A percentile compares a stretch with the other conserved stretches of the same genome.
These are phyloP conservation scores for Cordyceps pruinosa DNA, from an alignment of 2,329 filamentous ascomycete species.

Conservation along the genomic window DNA sequence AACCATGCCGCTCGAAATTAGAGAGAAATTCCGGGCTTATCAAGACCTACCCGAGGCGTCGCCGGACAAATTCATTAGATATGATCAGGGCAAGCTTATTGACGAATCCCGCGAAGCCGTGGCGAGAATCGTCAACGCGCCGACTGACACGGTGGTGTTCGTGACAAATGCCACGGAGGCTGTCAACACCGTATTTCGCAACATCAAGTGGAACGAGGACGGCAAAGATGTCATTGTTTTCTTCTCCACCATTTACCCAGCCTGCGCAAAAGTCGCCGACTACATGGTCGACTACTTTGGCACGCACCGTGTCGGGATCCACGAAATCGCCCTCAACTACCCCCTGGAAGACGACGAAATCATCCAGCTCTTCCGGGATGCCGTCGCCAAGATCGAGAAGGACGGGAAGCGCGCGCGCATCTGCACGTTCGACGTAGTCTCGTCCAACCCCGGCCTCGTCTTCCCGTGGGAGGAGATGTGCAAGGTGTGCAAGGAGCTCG, in stretches of 20 bases:
- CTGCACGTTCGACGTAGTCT: constrained; percentile 70
- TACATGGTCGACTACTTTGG: constrained; percentile 62
- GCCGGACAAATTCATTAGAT: constrained; percentile 72
- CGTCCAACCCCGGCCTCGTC: constrained; percentile 68
- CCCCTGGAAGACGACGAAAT: constrained; percentile 66
- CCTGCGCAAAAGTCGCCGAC: constrained; percentile 65
- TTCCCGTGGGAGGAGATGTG: constrained; percentile 71
- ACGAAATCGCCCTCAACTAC: constrained; percentile 56
- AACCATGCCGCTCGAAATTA: constrained; percentile 59
- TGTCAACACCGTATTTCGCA: constrained; percentile 73
- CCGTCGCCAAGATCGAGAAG: constrained; percentile 44
- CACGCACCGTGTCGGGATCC: constrained; percentile 31
- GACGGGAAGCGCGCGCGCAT: constrained; percentile 58
- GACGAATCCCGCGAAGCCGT: constrained; percentile 58
- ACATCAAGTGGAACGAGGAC: constrained; percentile 58
- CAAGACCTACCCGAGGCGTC: constrained; percentile 59
- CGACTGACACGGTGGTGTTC: constrained; percentile 62
- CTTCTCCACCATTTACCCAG: constrained; percentile 73
- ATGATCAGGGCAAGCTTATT: constrained; percentile 55
- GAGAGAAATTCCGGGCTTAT: constrained; percentile 52
- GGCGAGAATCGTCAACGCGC: constrained; percentile 59
- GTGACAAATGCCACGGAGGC: constrained; percentile 75
- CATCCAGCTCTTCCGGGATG: constrained; percentile 50
- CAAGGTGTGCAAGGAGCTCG: constrained; percentile 56
- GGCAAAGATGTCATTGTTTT: constrained; percentile 73